Percentiles rank a stretch among this genome's conserved stretches.
Evolutionary conservation across 495 filamentous ascomycete genomes (phyloP).

Genomic region (Rostrohypoxylon terebratum): DNA sequence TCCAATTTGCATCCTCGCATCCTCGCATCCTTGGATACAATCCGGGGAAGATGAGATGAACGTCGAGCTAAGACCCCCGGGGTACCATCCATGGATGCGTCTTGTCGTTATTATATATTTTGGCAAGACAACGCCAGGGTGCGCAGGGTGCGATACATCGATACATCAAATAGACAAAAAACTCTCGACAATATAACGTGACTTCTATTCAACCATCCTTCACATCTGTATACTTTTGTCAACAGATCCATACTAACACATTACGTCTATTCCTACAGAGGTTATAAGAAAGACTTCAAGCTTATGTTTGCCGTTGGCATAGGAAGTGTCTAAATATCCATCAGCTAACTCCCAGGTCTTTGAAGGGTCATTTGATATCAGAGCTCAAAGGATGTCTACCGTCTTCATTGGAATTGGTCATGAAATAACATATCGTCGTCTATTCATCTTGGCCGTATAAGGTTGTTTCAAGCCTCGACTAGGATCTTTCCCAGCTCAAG

Average conservation of each 20-base stretch:
- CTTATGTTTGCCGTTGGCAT: not conserved
- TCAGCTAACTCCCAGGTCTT: not conserved
- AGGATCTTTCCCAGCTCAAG: not conserved
- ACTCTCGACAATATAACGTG: too few species aligned
- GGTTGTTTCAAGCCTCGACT: not conserved
- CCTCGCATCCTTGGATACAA: not conserved
- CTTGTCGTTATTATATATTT: not conserved
- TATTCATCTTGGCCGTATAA: not conserved
- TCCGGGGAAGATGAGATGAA: slow-evolving; percentile 7
- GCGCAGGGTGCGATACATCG: not conserved
- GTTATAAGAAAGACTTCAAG: not conserved
- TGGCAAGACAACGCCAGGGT: not conserved
- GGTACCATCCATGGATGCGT: slow-evolving; percentile 32
- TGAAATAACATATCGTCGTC: not conserved
- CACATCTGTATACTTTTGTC: not conserved
- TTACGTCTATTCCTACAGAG: not conserved
- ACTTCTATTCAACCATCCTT: not conserved
- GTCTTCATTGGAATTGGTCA: not conserved
- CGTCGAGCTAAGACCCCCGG: not conserved
- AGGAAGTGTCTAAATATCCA: not conserved
- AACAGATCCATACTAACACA: not conserved
- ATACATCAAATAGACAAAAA: not conserved
- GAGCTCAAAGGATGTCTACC: not conserved
- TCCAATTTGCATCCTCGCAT: not conserved
- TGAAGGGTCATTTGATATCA: not conserved